A percentile compares a stretch with the other conserved stretches of the same genome.
These are phyloP conservation scores for Hortaea werneckii DNA, from an alignment of 2,329 filamentous ascomycete genomes.

Conservation along the genomic window DNA sequence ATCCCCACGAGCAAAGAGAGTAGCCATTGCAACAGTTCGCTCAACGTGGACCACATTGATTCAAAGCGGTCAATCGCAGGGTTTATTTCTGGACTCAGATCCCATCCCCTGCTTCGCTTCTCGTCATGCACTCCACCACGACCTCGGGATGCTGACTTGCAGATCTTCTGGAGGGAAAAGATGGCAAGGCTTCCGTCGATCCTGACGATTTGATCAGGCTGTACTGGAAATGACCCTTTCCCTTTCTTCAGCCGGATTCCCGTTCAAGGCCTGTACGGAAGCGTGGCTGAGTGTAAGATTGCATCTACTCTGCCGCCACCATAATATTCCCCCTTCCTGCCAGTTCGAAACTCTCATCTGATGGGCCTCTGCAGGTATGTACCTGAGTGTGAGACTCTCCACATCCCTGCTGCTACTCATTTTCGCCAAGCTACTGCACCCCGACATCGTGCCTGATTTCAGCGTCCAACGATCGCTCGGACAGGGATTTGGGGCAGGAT, in stretches of 20 bases:
- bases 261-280: too few species aligned
- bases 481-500: not conserved
- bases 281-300: not conserved
- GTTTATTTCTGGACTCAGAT: not conserved
- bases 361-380: not conserved
- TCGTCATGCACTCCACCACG: too few species aligned
- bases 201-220: not conserved
- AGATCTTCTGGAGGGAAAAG: not conserved
- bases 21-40: not conserved
- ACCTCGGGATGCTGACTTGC: too few species aligned
- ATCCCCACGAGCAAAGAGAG: not conserved
- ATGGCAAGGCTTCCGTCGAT: not conserved
- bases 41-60: not conserved
- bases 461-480: not conserved
- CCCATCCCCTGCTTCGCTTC: not conserved
- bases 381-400: not conserved
- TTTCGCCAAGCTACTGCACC: slow-evolving; percentile 1
- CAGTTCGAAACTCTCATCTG: not conserved
- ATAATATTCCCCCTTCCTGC: not conserved
- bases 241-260: not conserved
- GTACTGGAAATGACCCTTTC: not conserved
- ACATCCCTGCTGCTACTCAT: not conserved
- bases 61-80: too few species aligned
- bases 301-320: not conserved
- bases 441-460: not conserved